Evolutionary conservation across 169 alveolate genomes (phyloP).

Genomic region (Eimeria necatrix): DNA sequence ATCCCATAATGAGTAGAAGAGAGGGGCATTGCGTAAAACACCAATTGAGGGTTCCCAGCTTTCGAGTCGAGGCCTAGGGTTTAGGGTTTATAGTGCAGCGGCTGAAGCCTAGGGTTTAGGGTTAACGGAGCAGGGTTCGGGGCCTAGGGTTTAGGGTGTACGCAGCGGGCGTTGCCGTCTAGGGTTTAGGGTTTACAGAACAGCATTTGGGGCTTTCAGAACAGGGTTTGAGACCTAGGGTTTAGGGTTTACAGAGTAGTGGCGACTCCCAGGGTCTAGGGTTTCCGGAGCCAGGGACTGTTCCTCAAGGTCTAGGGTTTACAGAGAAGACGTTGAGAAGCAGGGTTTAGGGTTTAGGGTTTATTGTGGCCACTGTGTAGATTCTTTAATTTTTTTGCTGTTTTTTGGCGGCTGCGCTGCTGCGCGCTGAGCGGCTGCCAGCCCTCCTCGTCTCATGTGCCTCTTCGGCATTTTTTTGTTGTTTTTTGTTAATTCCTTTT

Average conservation of each 20-base stretch:
- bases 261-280: neutral
- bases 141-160: neutral
- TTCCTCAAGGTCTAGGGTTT: neutral
- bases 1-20: neutral
- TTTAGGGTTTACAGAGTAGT: neutral
- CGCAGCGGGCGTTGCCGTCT: neutral
- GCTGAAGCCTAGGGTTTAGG: neutral
- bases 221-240: neutral
- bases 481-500: neutral
- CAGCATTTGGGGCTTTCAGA: neutral
- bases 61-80: neutral
- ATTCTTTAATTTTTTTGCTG: neutral
- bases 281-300: neutral
- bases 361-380: neutral
- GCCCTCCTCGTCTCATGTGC: neutral
- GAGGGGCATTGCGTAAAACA: no score
- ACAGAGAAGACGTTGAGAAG: no score
- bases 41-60: no score
- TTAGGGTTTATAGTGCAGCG: neutral
- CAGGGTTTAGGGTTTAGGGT: conserved; percentile 1
- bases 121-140: neutral
- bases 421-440: no score
- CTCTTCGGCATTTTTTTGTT: neutral
- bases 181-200: neutral
- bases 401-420: neutral